Evolutionary conservation across 768 basidiomycete genomes (phyloP).

Genomic region (Suillus weaverae): DNA sequence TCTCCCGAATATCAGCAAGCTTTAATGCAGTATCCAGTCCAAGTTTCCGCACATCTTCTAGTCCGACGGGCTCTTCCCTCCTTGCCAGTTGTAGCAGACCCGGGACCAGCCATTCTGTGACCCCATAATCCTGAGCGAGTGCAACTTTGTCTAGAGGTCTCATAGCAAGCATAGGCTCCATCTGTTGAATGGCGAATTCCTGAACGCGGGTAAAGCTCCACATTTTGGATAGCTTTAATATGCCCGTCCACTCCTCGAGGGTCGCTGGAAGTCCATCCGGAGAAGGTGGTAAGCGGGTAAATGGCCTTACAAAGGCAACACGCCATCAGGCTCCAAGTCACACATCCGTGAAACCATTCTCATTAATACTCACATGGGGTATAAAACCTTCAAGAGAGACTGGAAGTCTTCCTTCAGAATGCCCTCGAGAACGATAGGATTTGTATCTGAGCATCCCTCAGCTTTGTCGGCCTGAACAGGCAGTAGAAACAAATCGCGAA

Average conservation of each 20-base stretch:
- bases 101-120: constrained; percentile 35
- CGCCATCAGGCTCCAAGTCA: neutral
- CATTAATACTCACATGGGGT: constrained; percentile 14
- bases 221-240: constrained; percentile 40
- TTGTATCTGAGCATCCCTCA: constrained; percentile 22
- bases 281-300: neutral
- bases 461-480: constrained; percentile 8
- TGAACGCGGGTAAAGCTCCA: constrained; percentile 38
- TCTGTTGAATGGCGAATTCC: constrained; percentile 26
- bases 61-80: constrained; percentile 18
- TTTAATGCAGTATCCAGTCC: constrained; percentile 20
- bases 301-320: neutral
- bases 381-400: constrained; percentile 25
- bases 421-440: constrained; percentile 25
- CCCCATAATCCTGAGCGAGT: constrained; percentile 31
- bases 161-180: constrained; percentile 13
- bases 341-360: neutral
- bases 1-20: constrained; percentile 25
- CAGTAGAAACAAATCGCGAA: constrained; percentile 27
- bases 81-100: constrained; percentile 19
- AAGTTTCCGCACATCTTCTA: constrained; percentile 14
- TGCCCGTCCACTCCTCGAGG: constrained; percentile 36
- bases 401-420: constrained; percentile 27
- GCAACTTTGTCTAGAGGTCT: constrained; percentile 27
- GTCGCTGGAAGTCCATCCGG: constrained; percentile 4